Conservation (phyloP, 176 grass and related monocot species). For the Phyllostachys edulis region DNA sequence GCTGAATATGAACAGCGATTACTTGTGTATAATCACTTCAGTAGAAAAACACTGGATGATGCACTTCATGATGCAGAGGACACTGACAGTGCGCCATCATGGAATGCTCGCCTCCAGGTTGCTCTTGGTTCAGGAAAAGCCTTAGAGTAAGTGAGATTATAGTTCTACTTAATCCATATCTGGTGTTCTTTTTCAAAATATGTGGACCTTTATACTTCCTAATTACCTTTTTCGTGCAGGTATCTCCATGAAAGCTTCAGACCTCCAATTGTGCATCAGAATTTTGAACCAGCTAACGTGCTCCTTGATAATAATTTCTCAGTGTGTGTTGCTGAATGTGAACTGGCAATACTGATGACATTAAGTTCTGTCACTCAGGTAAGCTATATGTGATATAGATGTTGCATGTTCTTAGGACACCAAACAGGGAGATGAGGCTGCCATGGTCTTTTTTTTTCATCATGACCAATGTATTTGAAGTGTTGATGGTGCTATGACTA, state of each 20-base stretch:
- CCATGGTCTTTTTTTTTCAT: background rate
- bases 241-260: slow-evolving; percentile 80
- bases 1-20: slow-evolving; percentile 86
- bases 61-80: slow-evolving; percentile 69
- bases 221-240: slow-evolving; percentile 46
- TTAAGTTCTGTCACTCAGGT: slow-evolving; percentile 80
- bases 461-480: slow-evolving; percentile 7
- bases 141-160: slow-evolving; percentile 76
- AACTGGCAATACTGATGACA: slow-evolving; percentile 55
- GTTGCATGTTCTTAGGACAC: background rate
- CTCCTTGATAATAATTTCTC: slow-evolving; percentile 71
- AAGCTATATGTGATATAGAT: slow-evolving; percentile 11
- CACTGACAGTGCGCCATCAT: slow-evolving; percentile 43
- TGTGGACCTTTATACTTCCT: slow-evolving; percentile 11
- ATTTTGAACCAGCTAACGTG: slow-evolving; percentile 83
- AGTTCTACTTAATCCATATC: background rate
- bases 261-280: slow-evolving; percentile 63
- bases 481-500: slow-evolving; percentile 4
- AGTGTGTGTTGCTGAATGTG: slow-evolving; percentile 78
- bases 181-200: background rate
- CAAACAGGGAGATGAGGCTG: background rate
- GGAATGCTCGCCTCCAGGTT: slow-evolving; percentile 70
- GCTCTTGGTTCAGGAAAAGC: slow-evolving; percentile 87
- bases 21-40: slow-evolving; percentile 92
- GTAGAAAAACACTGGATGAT: slow-evolving; percentile 79